Conservation (phyloP, 805 yeast genomes). For the Ogataea zsoltii region DNA sequence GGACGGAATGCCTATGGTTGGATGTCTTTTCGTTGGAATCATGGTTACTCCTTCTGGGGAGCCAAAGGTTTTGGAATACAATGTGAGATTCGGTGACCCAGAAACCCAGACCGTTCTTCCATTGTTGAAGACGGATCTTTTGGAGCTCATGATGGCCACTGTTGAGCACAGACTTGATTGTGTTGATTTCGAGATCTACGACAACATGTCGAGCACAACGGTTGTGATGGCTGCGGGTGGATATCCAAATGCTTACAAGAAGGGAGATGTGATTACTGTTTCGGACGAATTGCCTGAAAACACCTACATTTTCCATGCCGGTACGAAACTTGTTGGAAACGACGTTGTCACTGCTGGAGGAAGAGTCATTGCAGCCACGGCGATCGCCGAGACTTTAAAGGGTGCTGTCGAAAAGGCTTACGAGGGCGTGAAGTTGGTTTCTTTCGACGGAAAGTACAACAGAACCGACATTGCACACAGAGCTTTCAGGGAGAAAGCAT, state of each 20-base stretch:
- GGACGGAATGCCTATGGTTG: constrained; percentile 94
- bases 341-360: constrained; percentile 88
- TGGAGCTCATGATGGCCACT: constrained; percentile 88
- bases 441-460: constrained; percentile 74
- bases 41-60: constrained; percentile 79
- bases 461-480: constrained; percentile 95
- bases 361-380: constrained; percentile 93
- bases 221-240: constrained; percentile 98
- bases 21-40: constrained; percentile 92
- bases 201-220: constrained; percentile 73
- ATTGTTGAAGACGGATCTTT: constrained; percentile 84
- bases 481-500: constrained; percentile 66
- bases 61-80: constrained; percentile 94
- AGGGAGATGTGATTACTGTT: constrained; percentile 82
- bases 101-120: constrained; percentile 98
- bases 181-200: constrained; percentile 55
- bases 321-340: constrained; percentile 66
- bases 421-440: constrained; percentile 74
- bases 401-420: constrained; percentile 87
- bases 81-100: constrained; percentile 98
- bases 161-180: constrained; percentile 94
- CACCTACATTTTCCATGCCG: constrained; percentile 91
- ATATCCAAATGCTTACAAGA: constrained; percentile 83
- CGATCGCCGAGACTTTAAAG: constrained; percentile 71
- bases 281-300: constrained; percentile 47